Evolutionary conservation across 192 early-diverging fungal species (phyloP).

Genomic region (Physocladia obscura): DNA sequence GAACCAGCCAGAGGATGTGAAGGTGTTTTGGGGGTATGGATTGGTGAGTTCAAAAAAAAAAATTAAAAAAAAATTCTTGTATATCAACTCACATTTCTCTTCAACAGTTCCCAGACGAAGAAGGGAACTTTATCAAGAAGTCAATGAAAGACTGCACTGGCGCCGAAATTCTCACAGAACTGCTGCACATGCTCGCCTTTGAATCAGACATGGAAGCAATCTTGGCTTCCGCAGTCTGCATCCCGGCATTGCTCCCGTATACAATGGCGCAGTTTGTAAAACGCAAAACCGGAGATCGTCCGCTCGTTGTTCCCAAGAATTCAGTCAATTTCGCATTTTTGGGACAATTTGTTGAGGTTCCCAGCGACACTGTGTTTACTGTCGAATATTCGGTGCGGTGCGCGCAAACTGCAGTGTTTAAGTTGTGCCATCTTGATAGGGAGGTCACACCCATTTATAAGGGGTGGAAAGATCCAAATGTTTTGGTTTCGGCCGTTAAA

Average conservation of each 20-base stretch:
- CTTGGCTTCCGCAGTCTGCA: background rate
- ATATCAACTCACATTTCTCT: background rate
- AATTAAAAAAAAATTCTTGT: background rate
- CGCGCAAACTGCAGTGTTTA: constrained; percentile 35
- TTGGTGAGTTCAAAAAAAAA: too few relatives aligned
- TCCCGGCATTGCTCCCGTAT: constrained; percentile 36
- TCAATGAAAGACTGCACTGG: constrained; percentile 41
- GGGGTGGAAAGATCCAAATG: constrained; percentile 13
- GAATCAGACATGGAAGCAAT: constrained; percentile 19
- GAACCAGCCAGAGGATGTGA: constrained; percentile 34
- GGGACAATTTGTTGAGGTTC: constrained; percentile 41
- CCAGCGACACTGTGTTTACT: constrained; percentile 41
- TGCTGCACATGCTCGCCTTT: constrained; percentile 24
- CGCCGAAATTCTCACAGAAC: constrained; percentile 31
- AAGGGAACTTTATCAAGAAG: constrained; percentile 41
- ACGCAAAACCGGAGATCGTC: constrained; percentile 30
- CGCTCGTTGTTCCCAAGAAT: constrained; percentile 26
- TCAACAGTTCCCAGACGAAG: constrained; percentile 27
- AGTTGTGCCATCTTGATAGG: constrained; percentile 9
- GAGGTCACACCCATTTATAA: constrained; percentile 33
- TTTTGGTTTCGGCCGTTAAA: constrained; percentile 14
- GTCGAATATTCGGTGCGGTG: constrained; percentile 43
- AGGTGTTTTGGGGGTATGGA: constrained; percentile 39
- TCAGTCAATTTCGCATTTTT: constrained; percentile 40
- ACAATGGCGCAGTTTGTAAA: constrained; percentile 39